phyloP scores from a whole-genome alignment of 306 rosid species.

The Vigna trinervia region DNA sequence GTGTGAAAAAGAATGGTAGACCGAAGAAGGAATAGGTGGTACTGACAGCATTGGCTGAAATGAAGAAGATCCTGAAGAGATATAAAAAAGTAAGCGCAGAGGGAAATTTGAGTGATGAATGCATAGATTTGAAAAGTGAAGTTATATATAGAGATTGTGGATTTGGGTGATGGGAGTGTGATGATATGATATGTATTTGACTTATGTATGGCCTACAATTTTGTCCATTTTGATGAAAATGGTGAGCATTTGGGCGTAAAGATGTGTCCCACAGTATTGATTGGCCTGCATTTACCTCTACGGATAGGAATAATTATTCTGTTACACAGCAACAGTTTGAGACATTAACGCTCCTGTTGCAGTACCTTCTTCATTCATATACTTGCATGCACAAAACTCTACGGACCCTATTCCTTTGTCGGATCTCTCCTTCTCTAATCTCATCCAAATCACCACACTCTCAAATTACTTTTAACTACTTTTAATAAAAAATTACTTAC shows the following conservation, averaged over 20 bases:
- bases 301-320: constrained; percentile 51
- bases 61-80: background rate
- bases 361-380: constrained; percentile 9
- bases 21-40: background rate
- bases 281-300: constrained; percentile 47
- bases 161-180: constrained; percentile 1
- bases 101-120: too few species aligned
- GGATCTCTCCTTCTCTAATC: background rate
- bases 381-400: constrained; percentile 49
- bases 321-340: constrained; percentile 43
- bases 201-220: constrained; percentile 50
- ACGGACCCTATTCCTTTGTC: constrained; percentile 46
- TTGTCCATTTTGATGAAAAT: constrained; percentile 56
- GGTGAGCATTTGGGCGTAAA: constrained; percentile 39
- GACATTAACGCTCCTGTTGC: constrained; percentile 53
- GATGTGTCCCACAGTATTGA: constrained; percentile 47
- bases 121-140: background rate
- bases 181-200: constrained; percentile 28
- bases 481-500: too few species aligned
- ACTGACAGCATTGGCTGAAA: background rate
- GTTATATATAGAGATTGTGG: background rate
- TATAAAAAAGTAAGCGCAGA: background rate
- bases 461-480: too few species aligned
- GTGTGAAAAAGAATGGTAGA: background rate
- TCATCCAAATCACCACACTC: too few species aligned